Evolutionary conservation across 2,329 filamentous ascomycete species (phyloP).

Genomic region (Myriosclerotinia curreyana): DNA sequence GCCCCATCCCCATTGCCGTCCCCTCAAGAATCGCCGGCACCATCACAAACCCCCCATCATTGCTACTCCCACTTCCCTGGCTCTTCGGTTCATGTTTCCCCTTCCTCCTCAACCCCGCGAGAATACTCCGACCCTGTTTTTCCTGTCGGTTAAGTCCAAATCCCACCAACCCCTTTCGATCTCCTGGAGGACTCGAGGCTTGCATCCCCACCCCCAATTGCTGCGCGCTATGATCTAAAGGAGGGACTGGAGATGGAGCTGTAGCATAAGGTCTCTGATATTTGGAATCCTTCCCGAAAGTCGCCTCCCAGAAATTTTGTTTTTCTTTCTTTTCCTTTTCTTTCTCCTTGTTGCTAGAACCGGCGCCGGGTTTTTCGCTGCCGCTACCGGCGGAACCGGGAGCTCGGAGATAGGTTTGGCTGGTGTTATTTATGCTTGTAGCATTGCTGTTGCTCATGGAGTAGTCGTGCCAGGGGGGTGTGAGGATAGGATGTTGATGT

Average conservation of each 20-base stretch:
- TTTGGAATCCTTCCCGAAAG: conserved; percentile 37
- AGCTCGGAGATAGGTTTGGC: conserved; percentile 8
- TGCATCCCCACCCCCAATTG: neutral
- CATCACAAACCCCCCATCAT: conserved; percentile 16
- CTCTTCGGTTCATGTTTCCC: conserved; percentile 23
- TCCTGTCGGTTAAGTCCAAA: conserved; percentile 31
- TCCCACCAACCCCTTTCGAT: conserved; percentile 18
- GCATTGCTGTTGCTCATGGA: conserved; percentile 12
- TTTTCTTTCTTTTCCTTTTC: conserved; percentile 33
- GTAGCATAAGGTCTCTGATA: conserved; percentile 27
- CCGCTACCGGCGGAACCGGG: conserved; percentile 33
- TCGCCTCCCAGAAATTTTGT: conserved; percentile 39
- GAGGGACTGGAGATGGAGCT: conserved; percentile 5
- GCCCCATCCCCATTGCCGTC: neutral
- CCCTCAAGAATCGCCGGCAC: neutral
- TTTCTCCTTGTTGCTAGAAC: conserved; percentile 14
- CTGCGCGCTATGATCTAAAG: conserved; percentile 22
- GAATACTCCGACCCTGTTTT: conserved; percentile 35
- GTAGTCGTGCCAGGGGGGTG: conserved; percentile 26
- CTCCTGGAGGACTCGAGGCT: conserved; percentile 29
- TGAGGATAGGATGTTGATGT: conserved; percentile 21
- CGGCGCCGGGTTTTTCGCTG: conserved; percentile 22
- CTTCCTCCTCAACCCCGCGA: conserved; percentile 34
- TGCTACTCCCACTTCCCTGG: conserved; percentile 19
- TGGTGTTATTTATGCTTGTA: conserved; percentile 3